Percentiles rank a stretch among this genome's conserved stretches.
These are phyloP conservation scores for Umbelopsis vinacea DNA, from an alignment of 192 early-diverging fungal genomes.

Conservation along the genomic window DNA sequence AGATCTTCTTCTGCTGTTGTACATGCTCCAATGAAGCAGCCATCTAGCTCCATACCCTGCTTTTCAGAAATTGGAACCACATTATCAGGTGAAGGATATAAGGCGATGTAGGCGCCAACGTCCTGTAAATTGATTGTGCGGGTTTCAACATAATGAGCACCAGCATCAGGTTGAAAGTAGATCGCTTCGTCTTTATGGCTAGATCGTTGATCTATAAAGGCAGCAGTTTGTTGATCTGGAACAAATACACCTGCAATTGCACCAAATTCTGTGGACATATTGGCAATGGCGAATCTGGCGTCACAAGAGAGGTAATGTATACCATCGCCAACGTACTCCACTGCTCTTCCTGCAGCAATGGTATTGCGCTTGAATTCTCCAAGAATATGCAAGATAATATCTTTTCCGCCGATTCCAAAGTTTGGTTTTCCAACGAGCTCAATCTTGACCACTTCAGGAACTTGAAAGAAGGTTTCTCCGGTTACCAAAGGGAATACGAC, in stretches of 20 bases:
- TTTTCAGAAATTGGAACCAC: constrained; percentile 65
- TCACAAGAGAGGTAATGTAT: constrained; percentile 82
- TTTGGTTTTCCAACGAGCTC: constrained; percentile 70
- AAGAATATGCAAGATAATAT: constrained; percentile 78
- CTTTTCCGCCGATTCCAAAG: constrained; percentile 86
- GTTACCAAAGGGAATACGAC: constrained; percentile 85
- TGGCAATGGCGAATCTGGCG: constrained; percentile 79
- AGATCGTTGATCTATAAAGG: constrained; percentile 75
- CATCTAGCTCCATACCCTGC: constrained; percentile 70
- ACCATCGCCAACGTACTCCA: constrained; percentile 78
- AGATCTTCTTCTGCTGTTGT: constrained; percentile 85
- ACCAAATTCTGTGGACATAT: constrained; percentile 88
- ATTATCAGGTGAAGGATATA: constrained; percentile 80
- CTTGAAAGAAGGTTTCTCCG: constrained; percentile 83
- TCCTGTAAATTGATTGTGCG: constrained; percentile 74
- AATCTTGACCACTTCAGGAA: constrained; percentile 81
- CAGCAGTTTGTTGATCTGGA: constrained; percentile 74
- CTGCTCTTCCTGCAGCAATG: constrained; percentile 78
- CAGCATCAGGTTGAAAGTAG: constrained; percentile 75
- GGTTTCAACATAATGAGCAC: constrained; percentile 81
- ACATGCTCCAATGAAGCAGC: constrained; percentile 83
- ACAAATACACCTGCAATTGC: constrained; percentile 85
- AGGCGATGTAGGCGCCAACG: constrained; percentile 70
- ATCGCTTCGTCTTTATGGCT: constrained; percentile 71
- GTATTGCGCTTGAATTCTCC: constrained; percentile 86